Conservation (phyloP, 768 basidiomycete species). For the Gymnopilus dilepis region DNA sequence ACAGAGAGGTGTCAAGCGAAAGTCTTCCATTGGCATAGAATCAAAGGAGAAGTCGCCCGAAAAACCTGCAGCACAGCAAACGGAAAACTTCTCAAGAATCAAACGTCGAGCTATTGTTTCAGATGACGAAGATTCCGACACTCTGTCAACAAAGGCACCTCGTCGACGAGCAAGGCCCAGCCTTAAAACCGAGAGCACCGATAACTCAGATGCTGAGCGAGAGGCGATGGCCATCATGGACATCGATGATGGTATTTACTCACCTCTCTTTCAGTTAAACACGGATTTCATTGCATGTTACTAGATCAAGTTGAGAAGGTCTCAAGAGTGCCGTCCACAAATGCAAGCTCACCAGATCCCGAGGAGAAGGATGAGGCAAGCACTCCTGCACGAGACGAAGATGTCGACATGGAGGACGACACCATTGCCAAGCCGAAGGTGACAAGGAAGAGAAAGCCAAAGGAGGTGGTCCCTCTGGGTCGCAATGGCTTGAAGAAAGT, state of each 20-base stretch:
- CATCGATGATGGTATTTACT: conserved; percentile 23
- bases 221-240: conserved; percentile 40
- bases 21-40: conserved; percentile 41
- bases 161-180: conserved; percentile 40
- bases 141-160: conserved; percentile 32
- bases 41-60: conserved; percentile 19
- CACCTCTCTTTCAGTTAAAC: neutral
- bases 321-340: conserved; percentile 24
- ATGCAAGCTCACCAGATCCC: conserved; percentile 24
- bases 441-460: conserved; percentile 59
- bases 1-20: conserved; percentile 50
- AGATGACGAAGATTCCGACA: conserved; percentile 67
- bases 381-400: conserved; percentile 29
- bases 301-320: conserved; percentile 27
- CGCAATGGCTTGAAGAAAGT: conserved; percentile 79
- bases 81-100: conserved; percentile 36
- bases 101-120: conserved; percentile 59
- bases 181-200: conserved; percentile 30
- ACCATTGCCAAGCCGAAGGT: conserved; percentile 41
- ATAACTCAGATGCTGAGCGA: conserved; percentile 48
- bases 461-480: conserved; percentile 74
- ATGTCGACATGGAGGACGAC: conserved; percentile 45
- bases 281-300: neutral
- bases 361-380: conserved; percentile 30
- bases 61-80: conserved; percentile 16